A percentile compares a stretch with the other conserved stretches of the same genome.
These are phyloP conservation scores for Candida pseudofarinosa DNA, from an alignment of 805 yeast species.

Conservation along the genomic window DNA sequence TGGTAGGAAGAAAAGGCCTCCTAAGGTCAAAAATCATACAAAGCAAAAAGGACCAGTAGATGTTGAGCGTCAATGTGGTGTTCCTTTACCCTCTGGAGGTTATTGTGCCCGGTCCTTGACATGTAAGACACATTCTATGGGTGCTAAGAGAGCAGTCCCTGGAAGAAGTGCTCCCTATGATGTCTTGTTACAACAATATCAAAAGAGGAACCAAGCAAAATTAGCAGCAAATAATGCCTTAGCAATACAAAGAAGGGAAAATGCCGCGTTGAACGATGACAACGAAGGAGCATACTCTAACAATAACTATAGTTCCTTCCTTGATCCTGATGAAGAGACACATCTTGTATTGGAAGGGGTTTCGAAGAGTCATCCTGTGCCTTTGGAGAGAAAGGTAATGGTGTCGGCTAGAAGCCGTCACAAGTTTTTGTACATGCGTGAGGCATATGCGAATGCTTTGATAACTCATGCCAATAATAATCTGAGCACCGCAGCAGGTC, in stretches of 20 bases:
- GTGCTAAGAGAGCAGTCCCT: slow-evolving; percentile 91
- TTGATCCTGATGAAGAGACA: slow-evolving; percentile 90
- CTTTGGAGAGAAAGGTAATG: slow-evolving; percentile 71
- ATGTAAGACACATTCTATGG: slow-evolving; percentile 98
- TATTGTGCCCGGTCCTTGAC: slow-evolving; percentile 93
- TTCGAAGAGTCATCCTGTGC: slow-evolving; percentile 72
- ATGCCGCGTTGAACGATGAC: slow-evolving; percentile 39
- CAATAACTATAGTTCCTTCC: slow-evolving; percentile 41
- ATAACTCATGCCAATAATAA: slow-evolving; percentile 57
- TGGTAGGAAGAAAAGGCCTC: slow-evolving; percentile 29
- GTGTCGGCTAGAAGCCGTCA: slow-evolving; percentile 69
- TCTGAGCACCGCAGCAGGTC: slow-evolving; percentile 23
- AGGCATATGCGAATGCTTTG: slow-evolving; percentile 86
- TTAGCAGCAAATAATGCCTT: slow-evolving; percentile 78
- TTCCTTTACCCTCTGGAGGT: slow-evolving; percentile 88
- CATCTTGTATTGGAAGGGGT: slow-evolving; percentile 89
- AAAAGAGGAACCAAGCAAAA: slow-evolving; percentile 88
- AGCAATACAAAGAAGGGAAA: slow-evolving; percentile 72
- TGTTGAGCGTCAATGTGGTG: slow-evolving; percentile 95
- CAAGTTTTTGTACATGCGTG: slow-evolving; percentile 81
- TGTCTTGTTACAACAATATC: slow-evolving; percentile 80
- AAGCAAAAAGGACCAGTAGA: slow-evolving; percentile 81
- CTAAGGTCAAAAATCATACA: slow-evolving; percentile 38
- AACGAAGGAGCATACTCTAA: slow-evolving; percentile 14
- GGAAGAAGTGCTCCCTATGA: slow-evolving; percentile 95